Evolutionary conservation across 2,329 filamentous ascomycete genomes (phyloP).

Genomic region (Clonostachys sp.): DNA sequence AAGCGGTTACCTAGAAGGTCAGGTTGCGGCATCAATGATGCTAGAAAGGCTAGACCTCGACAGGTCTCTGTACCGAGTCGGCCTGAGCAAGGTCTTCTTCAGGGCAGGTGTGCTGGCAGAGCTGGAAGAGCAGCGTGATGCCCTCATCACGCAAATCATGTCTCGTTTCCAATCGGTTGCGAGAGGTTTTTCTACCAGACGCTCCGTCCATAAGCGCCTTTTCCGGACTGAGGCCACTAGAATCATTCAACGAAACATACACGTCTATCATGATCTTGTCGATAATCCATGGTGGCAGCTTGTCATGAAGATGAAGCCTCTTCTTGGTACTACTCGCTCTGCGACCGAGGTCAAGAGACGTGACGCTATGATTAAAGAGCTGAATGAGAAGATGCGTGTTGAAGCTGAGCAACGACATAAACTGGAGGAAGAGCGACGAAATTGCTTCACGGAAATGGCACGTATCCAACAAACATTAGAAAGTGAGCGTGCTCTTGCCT

Average conservation of each 20-base stretch:
- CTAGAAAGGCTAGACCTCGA: slow-evolving; percentile 86
- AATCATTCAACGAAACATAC: slow-evolving; percentile 93
- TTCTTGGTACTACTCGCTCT: slow-evolving; percentile 87
- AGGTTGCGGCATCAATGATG: slow-evolving; percentile 79
- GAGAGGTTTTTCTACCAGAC: slow-evolving; percentile 82
- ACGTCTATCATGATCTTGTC: slow-evolving; percentile 83
- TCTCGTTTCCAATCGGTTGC: slow-evolving; percentile 88
- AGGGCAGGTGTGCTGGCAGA: slow-evolving; percentile 92
- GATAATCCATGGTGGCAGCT: slow-evolving; percentile 97
- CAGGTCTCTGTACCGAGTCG: slow-evolving; percentile 82
- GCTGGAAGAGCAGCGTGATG: slow-evolving; percentile 90
- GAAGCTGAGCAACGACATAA: slow-evolving; percentile 72
- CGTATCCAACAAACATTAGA: slow-evolving; percentile 91
- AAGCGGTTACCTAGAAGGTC: slow-evolving; percentile 86
- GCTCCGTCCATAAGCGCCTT: slow-evolving; percentile 85
- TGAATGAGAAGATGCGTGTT: slow-evolving; percentile 77
- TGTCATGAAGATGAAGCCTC: slow-evolving; percentile 89
- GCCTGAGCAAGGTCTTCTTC: slow-evolving; percentile 97
- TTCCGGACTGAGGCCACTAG: slow-evolving; percentile 92
- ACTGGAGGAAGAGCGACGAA: slow-evolving; percentile 86
- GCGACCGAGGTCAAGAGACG: slow-evolving; percentile 91
- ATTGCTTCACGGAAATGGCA: slow-evolving; percentile 81
- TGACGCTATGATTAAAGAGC: slow-evolving; percentile 85
- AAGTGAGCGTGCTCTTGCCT: slow-evolving; percentile 87
- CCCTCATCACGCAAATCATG: slow-evolving; percentile 91